Evolutionary conservation across 2,329 filamentous ascomycete species (phyloP).

Genomic region (Aspergillus fischeri): DNA sequence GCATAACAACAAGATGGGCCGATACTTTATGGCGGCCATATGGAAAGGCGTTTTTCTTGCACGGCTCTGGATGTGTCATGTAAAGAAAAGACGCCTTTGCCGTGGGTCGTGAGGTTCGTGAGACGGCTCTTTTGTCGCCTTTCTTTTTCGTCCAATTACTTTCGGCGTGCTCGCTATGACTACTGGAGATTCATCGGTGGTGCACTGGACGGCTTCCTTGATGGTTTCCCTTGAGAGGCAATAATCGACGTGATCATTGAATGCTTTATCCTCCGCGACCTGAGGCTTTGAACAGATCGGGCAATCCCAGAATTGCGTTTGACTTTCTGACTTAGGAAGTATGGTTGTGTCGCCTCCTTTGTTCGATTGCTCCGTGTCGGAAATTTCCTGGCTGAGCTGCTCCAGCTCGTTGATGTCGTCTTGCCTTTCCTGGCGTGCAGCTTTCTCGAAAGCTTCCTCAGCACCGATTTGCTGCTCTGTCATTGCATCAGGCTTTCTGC

Average conservation of each 20-base stretch:
- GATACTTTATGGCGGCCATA: slow-evolving; percentile 2
- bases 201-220: slow-evolving; percentile 68
- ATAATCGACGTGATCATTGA: slow-evolving; percentile 90
- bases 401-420: slow-evolving; percentile 61
- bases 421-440: slow-evolving; percentile 56
- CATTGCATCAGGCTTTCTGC: slow-evolving; percentile 16
- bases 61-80: slow-evolving; percentile 13
- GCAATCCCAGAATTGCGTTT: slow-evolving; percentile 69
- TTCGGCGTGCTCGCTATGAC: neutral
- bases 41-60: neutral
- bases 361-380: slow-evolving; percentile 6
- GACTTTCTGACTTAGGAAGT: slow-evolving; percentile 1
- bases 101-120: slow-evolving; percentile 22
- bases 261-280: slow-evolving; percentile 65
- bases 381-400: slow-evolving; percentile 55
- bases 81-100: slow-evolving; percentile 34
- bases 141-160: slow-evolving; percentile 27
- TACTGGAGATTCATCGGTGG: slow-evolving; percentile 18
- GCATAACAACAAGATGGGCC: neutral
- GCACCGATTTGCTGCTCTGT: slow-evolving; percentile 65
- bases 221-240: slow-evolving; percentile 86
- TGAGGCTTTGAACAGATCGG: slow-evolving; percentile 82
- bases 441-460: slow-evolving; percentile 62
- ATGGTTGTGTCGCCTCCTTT: slow-evolving; percentile 23
- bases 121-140: slow-evolving; percentile 36